Base-by-base conservation (phyloP, 768 basidiomycete genomes). In the Ramaria rubella region DNA sequence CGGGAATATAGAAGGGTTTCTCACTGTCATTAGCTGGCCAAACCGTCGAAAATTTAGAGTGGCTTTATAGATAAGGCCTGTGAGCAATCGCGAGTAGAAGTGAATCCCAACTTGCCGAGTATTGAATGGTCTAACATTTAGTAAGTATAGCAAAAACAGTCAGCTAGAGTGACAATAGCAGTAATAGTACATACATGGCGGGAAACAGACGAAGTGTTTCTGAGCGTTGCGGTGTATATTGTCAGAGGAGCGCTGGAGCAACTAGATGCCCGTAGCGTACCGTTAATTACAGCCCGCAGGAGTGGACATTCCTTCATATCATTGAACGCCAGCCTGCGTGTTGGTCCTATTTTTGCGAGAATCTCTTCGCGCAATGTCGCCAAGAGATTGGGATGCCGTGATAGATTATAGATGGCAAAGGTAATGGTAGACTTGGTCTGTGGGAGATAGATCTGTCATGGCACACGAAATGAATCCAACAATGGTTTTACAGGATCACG, bases 291-390 rank as follows among this genome's bases (percentile, higher is more conserved):
- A 1, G 84, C 85, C 24, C 81, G 72, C 17, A 85, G 66, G 59
- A 78, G 85, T 64, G 80, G 83, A 80, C 85, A 81, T 4, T 80
- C 79, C 29, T 72, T 72, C 60, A 86, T 76, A 59, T 82, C 78
- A 42, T 81, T 78, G 52, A 76, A 77, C 2, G 76, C 75, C 3
- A 82, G 85, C 11, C 75, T 70, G 1, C 72, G 71, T 0, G 70
- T 70, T 1, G 69, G 64, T 0, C 84, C 83, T 6, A 86, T 73
- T 38, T 75, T 76, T 29, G 66, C 63, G 5, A 81, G 65, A 46
- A 87, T 76, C 68, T 87, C 85, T 52, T 79, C 71, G 1, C 81
- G 76, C 21, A 86, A 72, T 5, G 79, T 77, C 1, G 60, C 29
- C 19, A 74, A 65, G 49, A 83, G 72, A 1, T 72, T 62, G 0